A percentile compares a stretch with the other conserved stretches of the same genome.
phyloP scores from a whole-genome alignment of 2,329 filamentous ascomycete species.

The Ascocoryne sarcoides region DNA sequence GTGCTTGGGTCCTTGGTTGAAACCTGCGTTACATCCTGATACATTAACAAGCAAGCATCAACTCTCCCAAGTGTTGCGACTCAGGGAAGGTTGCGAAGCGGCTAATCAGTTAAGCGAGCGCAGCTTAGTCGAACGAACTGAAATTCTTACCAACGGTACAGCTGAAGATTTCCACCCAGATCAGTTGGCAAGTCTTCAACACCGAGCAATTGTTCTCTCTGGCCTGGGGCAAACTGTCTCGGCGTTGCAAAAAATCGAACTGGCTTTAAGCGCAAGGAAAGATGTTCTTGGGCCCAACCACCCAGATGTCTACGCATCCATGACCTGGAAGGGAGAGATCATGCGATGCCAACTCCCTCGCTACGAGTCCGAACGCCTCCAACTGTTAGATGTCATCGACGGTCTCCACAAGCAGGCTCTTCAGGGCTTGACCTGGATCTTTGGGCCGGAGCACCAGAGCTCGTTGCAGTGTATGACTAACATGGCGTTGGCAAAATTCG shows the following conservation, averaged over 20 bases:
- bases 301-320: conserved; percentile 16
- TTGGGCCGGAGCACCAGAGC: conserved; percentile 19
- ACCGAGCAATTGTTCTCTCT: conserved; percentile 20
- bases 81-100: conserved; percentile 17
- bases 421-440: conserved; percentile 16
- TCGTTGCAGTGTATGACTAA: conserved; percentile 19
- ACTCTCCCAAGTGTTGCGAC: conserved; percentile 16
- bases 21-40: conserved; percentile 19
- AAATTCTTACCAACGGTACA: conserved; percentile 17
- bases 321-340: conserved; percentile 24
- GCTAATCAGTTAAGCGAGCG: conserved; percentile 19
- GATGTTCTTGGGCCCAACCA: conserved; percentile 16
- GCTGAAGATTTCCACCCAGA: conserved; percentile 21
- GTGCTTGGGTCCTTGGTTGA: conserved; percentile 19
- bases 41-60: conserved; percentile 22
- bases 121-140: conserved; percentile 15
- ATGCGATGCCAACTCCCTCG: conserved; percentile 16
- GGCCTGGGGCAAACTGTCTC: conserved; percentile 16
- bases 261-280: conserved; percentile 13
- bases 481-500: conserved; percentile 17
- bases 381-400: conserved; percentile 16
- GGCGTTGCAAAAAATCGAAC: conserved; percentile 18
- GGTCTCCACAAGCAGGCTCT: conserved; percentile 15
- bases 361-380: conserved; percentile 8
- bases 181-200: conserved; percentile 20